phyloP scores from a whole-genome alignment of 768 basidiomycete species.

The Gautieria morchelliformis region DNA sequence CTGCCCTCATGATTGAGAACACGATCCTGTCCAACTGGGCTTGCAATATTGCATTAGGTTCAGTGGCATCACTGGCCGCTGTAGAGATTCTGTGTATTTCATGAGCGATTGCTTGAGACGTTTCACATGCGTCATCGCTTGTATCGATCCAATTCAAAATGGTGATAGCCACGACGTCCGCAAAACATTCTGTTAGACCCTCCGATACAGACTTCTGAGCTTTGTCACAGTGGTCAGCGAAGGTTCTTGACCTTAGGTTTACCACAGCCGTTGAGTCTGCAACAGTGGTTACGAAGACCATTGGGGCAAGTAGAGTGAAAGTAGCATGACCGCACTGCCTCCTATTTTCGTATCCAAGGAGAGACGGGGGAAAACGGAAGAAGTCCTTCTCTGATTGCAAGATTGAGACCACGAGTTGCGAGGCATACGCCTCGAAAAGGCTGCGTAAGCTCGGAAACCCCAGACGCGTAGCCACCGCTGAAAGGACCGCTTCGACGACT shows the following conservation, averaged over 20 bases:
- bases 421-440: constrained; percentile 72
- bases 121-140: background rate
- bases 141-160: constrained; percentile 39
- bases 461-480: constrained; percentile 53
- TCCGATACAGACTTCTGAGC: constrained; percentile 38
- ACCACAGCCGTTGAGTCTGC: constrained; percentile 25
- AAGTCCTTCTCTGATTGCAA: constrained; percentile 40
- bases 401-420: constrained; percentile 65
- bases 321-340: constrained; percentile 58
- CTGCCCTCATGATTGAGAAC: constrained; percentile 46
- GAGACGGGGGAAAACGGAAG: constrained; percentile 52
- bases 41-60: constrained; percentile 15
- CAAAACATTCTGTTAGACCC: constrained; percentile 54
- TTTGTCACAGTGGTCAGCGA: constrained; percentile 53
- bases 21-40: constrained; percentile 48
- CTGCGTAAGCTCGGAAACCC: constrained; percentile 50
- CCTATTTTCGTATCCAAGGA: constrained; percentile 68
- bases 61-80: background rate
- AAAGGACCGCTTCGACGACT: constrained; percentile 42
- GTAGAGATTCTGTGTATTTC: constrained; percentile 28
- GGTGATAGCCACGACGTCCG: constrained; percentile 57
- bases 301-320: constrained; percentile 58
- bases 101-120: constrained; percentile 6
- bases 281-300: constrained; percentile 35
- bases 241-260: constrained; percentile 25